Base-by-base conservation (phyloP, 2,329 filamentous ascomycete genomes). In the Monilinia fructigena region DNA sequence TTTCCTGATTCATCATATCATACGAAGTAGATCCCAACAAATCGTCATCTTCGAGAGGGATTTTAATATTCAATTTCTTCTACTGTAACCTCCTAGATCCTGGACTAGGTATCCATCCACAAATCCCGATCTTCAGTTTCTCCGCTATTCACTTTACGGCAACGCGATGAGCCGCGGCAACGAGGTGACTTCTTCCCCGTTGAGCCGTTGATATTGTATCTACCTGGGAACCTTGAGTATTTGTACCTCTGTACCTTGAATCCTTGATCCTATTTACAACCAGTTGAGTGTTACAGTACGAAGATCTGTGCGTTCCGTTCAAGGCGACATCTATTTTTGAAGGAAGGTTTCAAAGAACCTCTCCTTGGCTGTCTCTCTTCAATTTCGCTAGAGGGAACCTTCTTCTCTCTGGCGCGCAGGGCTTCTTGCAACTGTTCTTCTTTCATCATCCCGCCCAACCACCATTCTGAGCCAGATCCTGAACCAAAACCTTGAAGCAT, bases 101-200 rank as follows among this genome's bases (percentile, higher is more conserved):
- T 60, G 48, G 56, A 23, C 35, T 12, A 5, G 45, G 16, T 47
- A 18, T 35, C 56, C 42, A 60, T n/a, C 28, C 53, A 55, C 56
- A 60, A 38, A 50, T 60, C 31, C 53, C 56, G 56, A 60, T 60
- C 56, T 38, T 60, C 45, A 20, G 3, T 50, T 50, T 50, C 56
- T 60, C 56, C 56, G 56, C 42, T 48, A 60, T 60, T 60, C 56
- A 60, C 56, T 60, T 48, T 60, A 60, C 45, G 56, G 56, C 23
- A 50, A 48, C 28, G 45, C 20, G 42, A 60, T 28, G 45, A 50
- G 56, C 56, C 28, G 45, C 56, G 56, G 56, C 56, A 60, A 26
- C 28, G 50, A 7, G 1, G 12, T 18, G 45, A 38, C 56, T 60
- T 50, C 56, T 60, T 60, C 56, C 56, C 56, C 56, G 56, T 60